These are phyloP conservation scores for Amanita fuliginea DNA, from an alignment of 768 basidiomycete genomes.

Conservation along the genomic window DNA sequence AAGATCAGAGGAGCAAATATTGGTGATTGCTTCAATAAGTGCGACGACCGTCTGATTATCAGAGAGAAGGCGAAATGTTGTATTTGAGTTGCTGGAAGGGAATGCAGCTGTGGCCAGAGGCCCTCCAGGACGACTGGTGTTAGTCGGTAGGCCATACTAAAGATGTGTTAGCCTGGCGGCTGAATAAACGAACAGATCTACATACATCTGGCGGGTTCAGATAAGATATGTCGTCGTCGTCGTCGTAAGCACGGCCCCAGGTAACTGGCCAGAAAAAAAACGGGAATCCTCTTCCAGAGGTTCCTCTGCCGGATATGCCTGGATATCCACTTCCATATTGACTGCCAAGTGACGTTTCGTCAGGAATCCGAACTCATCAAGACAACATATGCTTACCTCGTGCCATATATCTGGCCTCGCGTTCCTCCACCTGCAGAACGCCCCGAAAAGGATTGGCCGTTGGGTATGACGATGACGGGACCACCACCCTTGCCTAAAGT, in stretches of 20 bases:
- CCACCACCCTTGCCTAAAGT: slow-evolving; percentile 22
- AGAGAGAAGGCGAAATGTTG: slow-evolving; percentile 35
- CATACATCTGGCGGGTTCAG: slow-evolving; percentile 8
- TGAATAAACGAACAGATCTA: background rate
- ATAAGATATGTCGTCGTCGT: slow-evolving; percentile 14
- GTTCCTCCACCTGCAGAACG: slow-evolving; percentile 43
- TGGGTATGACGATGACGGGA: slow-evolving; percentile 22
- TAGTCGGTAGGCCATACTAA: slow-evolving; percentile 15
- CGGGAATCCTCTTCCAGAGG: slow-evolving; percentile 41
- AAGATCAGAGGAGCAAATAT: slow-evolving; percentile 26
- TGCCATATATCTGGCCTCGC: slow-evolving; percentile 32
- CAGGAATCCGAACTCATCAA: slow-evolving; percentile 6
- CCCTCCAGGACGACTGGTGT: slow-evolving; percentile 41
- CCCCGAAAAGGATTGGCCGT: slow-evolving; percentile 34
- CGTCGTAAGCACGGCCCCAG: slow-evolving; percentile 26
- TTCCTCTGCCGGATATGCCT: slow-evolving; percentile 31
- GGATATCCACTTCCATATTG: slow-evolving; percentile 59
- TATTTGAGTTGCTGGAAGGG: slow-evolving; percentile 23
- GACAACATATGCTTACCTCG: slow-evolving; percentile 20
- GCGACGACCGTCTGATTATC: slow-evolving; percentile 36
- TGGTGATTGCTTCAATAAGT: slow-evolving; percentile 28
- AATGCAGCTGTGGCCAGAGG: slow-evolving; percentile 33
- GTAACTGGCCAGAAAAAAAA: slow-evolving; percentile 58
- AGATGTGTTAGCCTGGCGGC: background rate
- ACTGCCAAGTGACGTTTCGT: slow-evolving; percentile 18